Evolutionary conservation across 2,329 filamentous ascomycete genomes (phyloP), one percentile per base, ranked within the genome.

Genomic region (Teratosphaeria pseudoeucalypti): DNA sequence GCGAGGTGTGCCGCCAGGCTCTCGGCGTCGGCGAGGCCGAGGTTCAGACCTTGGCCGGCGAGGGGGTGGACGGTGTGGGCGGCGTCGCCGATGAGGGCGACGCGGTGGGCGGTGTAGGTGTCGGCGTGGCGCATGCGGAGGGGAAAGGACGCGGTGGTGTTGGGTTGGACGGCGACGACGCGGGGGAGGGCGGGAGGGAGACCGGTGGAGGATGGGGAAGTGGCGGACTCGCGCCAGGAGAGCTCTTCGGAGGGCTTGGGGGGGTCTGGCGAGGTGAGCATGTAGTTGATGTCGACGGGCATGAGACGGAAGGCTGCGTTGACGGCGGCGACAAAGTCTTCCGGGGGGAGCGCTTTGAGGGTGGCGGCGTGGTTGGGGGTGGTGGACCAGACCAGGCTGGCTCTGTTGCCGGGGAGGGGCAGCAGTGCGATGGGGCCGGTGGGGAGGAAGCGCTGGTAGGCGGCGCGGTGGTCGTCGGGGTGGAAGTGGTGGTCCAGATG

Each of bases 1-100:
- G 85, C 84, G 56, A 99, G 88, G 0, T 85, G 85, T 63, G 81
- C 81, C 6, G 86, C 85, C 0, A 99, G 82, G 57, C 88, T 87
- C 67, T 90, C 86, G 0, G 94, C 88, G 71, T 99, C 94, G 19
- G 85, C 91, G 63, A 97, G 87, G 1, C 94, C 94, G 68, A 95
- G 88, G 71, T 99, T 99, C 14, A 99, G 80, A 1, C 94, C 94
- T 74, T 97, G 94, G 0, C 94, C 94, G 1, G 90, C 94, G 3
- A 99, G 85, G 0, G 94, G 94, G 73, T 99, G 94, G 64, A 96
- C 86, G 1, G 92, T 95, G 73, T 99, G 94, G 7, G 94, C 94
- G 1, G 94, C 94, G 65, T 99, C 94, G 62, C 94, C 94, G 39
- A 99, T 85, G 1, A 99, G 82, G 0, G 92, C 94, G 9, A 96